Evolutionary conservation across 257 asterid species (phyloP).

Genomic region (Nyctanthes arbortristis): DNA sequence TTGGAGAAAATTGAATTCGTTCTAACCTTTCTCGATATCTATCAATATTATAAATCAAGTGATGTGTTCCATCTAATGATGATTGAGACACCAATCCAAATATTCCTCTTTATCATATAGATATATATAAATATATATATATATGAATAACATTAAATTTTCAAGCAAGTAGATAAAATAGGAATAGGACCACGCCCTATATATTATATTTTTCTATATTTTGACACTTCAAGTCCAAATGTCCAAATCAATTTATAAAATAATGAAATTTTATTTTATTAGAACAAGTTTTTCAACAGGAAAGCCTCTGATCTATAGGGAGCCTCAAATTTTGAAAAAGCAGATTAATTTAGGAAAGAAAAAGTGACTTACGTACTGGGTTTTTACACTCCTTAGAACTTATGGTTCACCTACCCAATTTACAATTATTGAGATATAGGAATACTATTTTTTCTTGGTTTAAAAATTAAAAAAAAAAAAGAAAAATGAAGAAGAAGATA

Average conservation of each 20-base stretch:
- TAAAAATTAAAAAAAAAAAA: too few species aligned
- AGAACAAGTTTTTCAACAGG: neutral
- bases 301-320: neutral
- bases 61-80: neutral
- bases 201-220: neutral
- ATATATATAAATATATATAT: neutral
- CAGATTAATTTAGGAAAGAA: neutral
- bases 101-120: neutral
- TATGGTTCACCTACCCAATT: slow-evolving; percentile 10
- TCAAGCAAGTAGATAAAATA: neutral
- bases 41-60: neutral
- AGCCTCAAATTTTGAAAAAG: neutral
- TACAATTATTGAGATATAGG: neutral
- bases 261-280: neutral
- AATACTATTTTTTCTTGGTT: too few species aligned
- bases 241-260: slow-evolving; percentile 10
- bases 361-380: neutral
- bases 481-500: too few species aligned
- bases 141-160: neutral
- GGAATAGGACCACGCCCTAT: slow-evolving; percentile 14
- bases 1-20: neutral
- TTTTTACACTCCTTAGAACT: neutral
- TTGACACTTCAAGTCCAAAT: slow-evolving; percentile 11
- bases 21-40: neutral
- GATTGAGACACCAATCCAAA: neutral